Evolutionary conservation across 352 stramenopile species (phyloP), one percentile per base, ranked within the genome.

Genomic region (Globisporangium takayamanum): DNA sequence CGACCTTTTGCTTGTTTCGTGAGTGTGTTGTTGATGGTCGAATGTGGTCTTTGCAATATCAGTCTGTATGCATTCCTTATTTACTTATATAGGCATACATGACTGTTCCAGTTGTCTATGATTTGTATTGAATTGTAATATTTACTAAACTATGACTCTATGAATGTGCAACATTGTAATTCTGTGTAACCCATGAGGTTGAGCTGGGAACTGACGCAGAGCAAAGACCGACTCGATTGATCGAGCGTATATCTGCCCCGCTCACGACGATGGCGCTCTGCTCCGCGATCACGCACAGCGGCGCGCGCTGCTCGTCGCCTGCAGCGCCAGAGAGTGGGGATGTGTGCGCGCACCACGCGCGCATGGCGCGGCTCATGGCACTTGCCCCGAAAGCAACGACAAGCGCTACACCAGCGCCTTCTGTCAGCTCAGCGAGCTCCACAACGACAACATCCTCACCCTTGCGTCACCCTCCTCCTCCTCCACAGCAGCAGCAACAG

Each of bases 331-430:
- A 70, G 28, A 55, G 67, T 11, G 66, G 57, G 12, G 75, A 70
- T 25, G 70, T 85, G 44, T 94, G 85, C 61, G 72, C 80, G 42
- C 85, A 94, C 59, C 85, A 94, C 64, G 74, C 77, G 55, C 80
- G 85, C 11, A 88, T 94, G 69, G 76, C 81, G 42, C 80, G 85
- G 26, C 67, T 92, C 49, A 85, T 94, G 78, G 81, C 82, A 39
- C 66, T 94, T 15, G 85, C 80, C 5, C 81, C 84, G 37, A 91
- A 89, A 63, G 37, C 68, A 0, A n/a, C 73, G 22, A 8, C 46
- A 39, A 39, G 33, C 33, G 10, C 33, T 10, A 39, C 33, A 39
- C 33, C 33, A 39, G 33, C 33, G 7, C 33, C 33, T 39, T 39
- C 33, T 14, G 11, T 6, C 46, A 16, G 4, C 33, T 50, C 41